Percentiles rank a stretch among this genome's conserved stretches.
Evolutionary conservation across 2,329 filamentous ascomycete genomes (phyloP).

Genomic region (Dactylellina haptotyla): DNA sequence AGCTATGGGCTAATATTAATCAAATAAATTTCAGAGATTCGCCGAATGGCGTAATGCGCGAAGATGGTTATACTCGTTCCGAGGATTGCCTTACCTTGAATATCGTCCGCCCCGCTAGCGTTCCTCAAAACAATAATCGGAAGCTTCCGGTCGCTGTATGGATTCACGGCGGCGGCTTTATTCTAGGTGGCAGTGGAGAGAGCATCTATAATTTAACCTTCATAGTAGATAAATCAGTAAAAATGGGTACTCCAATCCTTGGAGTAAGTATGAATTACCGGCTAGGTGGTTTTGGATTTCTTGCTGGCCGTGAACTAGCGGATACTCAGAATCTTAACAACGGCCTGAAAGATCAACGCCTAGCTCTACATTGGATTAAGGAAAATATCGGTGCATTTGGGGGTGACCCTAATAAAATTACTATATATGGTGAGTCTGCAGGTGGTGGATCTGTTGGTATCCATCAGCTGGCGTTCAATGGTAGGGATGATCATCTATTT

Average conservation of each 20-base stretch:
- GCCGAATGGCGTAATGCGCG: too few relatives aligned
- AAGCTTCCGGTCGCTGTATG: constrained; percentile 60
- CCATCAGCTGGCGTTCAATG: constrained; percentile 68
- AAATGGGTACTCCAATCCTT: constrained; percentile 68
- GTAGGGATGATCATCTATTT: constrained; percentile 68
- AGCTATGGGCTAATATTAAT: too few relatives aligned
- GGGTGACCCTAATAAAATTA: constrained; percentile 69
- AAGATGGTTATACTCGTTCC: too few relatives aligned
- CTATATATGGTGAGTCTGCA: constrained; percentile 72
- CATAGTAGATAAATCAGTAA: constrained; percentile 68
- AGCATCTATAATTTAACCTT: constrained; percentile 72
- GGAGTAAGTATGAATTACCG: constrained; percentile 68
- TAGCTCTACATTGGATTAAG: constrained; percentile 70
- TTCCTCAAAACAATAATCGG: neutral
- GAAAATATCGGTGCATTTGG: constrained; percentile 71
- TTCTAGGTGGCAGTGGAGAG: constrained; percentile 66
- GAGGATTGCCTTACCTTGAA: constrained; percentile 60
- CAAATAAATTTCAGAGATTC: too few relatives aligned
- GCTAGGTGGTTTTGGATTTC: constrained; percentile 66
- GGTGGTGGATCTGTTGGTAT: constrained; percentile 66
- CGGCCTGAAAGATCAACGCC: constrained; percentile 71
- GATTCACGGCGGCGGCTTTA: constrained; percentile 65
- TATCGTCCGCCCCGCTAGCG: constrained; percentile 57
- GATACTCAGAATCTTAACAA: constrained; percentile 68
- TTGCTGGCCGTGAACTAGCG: constrained; percentile 64